Percentiles rank a stretch among this genome's conserved stretches.
Conservation (phyloP, 805 yeast species). For the Metschnikowia arizonensis region DNA sequence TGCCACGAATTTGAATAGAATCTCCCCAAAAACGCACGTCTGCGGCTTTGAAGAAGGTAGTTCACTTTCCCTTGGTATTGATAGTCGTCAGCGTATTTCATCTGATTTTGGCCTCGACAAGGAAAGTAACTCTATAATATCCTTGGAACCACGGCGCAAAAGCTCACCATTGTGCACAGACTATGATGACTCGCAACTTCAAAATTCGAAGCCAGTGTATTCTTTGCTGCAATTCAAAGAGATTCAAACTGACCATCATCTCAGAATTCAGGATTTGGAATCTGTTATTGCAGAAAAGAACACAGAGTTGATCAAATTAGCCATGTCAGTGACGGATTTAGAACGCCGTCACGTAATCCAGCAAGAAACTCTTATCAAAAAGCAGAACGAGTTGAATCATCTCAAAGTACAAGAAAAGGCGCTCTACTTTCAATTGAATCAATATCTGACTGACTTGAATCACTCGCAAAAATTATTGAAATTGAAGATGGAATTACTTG, state of each 20-base stretch:
- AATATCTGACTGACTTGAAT: neutral
- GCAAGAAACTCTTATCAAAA: constrained; percentile 3
- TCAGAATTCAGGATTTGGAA: neutral
- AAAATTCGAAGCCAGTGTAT: neutral
- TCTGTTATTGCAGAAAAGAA: neutral
- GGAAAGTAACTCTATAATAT: neutral
- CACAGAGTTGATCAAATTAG: neutral
- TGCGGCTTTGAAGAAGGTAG: too few relatives aligned
- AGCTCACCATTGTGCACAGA: neutral
- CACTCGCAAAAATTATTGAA: constrained; percentile 1
- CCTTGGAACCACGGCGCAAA: neutral
- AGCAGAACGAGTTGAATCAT: neutral
- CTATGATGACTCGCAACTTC: neutral
- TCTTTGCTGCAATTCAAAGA: neutral
- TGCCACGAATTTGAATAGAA: neutral
- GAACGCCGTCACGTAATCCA: neutral
- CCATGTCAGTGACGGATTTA: neutral
- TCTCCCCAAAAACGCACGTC: neutral
- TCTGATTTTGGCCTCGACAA: neutral
- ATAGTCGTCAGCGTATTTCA: neutral
- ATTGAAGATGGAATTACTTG: neutral
- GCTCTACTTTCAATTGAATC: neutral
- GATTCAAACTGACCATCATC: neutral
- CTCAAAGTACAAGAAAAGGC: neutral
- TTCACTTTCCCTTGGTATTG: too few relatives aligned